Evolutionary conservation across 306 rosid genomes (phyloP).

Genomic region (Quercus parvula): DNA sequence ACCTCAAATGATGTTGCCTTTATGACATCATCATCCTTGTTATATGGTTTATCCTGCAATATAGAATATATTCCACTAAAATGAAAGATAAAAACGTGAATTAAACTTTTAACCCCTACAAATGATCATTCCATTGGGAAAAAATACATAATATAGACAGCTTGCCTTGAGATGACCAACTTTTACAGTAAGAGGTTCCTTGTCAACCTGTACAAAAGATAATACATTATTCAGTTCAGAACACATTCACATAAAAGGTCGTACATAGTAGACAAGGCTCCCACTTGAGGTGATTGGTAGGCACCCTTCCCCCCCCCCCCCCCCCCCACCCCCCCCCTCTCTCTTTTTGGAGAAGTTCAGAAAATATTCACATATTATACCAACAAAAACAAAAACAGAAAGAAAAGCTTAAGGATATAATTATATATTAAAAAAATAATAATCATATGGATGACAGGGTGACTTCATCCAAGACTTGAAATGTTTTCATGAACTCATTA

Average conservation of each 20-base stretch:
- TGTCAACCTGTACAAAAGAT: constrained; percentile 62
- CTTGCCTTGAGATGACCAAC: constrained; percentile 97
- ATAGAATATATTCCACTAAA: constrained; percentile 11
- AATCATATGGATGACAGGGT: neutral
- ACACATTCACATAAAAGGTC: neutral
- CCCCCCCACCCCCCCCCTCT: fast-evolving
- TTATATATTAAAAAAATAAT: neutral
- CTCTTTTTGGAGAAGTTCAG: neutral
- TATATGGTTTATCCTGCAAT: constrained; percentile 77
- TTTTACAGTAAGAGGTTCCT: constrained; percentile 93
- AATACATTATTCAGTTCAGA: constrained; percentile 3
- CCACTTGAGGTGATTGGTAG: too few species aligned
- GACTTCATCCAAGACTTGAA: neutral
- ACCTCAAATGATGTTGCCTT: constrained; percentile 98
- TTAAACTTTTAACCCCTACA: neutral
- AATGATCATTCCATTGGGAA: constrained; percentile 2
- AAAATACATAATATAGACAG: constrained; percentile 3
- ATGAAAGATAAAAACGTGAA: neutral
- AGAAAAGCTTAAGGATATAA: neutral
- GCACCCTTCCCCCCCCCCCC: too few species aligned
- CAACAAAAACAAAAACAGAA: neutral
- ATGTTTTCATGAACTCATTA: neutral
- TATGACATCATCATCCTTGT: constrained; percentile 89
- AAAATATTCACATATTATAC: neutral
- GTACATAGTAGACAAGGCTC: too few species aligned